Evolutionary conservation across 2,329 filamentous ascomycete species (phyloP), one percentile per base, ranked within the genome.

Genomic region (Coleophoma crateriformis): DNA sequence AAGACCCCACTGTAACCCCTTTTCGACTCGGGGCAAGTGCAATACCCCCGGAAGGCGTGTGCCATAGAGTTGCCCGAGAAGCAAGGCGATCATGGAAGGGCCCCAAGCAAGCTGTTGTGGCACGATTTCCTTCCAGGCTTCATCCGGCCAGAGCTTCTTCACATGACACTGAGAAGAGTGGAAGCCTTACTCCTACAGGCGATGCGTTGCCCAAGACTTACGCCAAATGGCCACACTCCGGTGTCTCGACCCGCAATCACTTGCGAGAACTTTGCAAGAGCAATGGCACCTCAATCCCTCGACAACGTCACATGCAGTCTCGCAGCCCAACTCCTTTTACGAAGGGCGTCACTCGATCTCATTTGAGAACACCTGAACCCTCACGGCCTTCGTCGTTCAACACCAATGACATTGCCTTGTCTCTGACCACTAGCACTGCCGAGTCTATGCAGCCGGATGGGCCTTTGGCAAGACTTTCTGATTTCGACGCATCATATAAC

Each of bases 71-170:
- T 37, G 78, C 83, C n/a, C 74, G 82, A 54, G 80, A 84, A 59
- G 77, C 82, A 17, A 84, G 78, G 67, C 72, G 79, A 60, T 85
- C 78, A 59, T 87, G 83, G 83, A 85, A 81, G 61, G 82, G 81
- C 1, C 74, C 78, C 3, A 81, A 75, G 53, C 7, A 64, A 69
- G 44, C 50, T 11, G 27, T 15, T 7, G 54, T 54, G 19, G 14
- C 46, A 44, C 50, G 47, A 42, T 56, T 54, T 48, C 56, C 56
- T 19, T 52, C 54, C 17, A 56, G 55, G 45, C 44, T 57, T 5
- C 56, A 52, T 22, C 55, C 52, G 32, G 52, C 41, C n/a, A 22
- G 55, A 15, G 55, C 47, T 20, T 44, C 50, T 39, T 57, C 61
- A 55, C 49, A 54, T 50, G 52, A 53, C 39, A 55, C 58, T n/a